Evolutionary conservation across 2,329 filamentous ascomycete genomes (phyloP).

Genomic region (Emydomyces testavorans): DNA sequence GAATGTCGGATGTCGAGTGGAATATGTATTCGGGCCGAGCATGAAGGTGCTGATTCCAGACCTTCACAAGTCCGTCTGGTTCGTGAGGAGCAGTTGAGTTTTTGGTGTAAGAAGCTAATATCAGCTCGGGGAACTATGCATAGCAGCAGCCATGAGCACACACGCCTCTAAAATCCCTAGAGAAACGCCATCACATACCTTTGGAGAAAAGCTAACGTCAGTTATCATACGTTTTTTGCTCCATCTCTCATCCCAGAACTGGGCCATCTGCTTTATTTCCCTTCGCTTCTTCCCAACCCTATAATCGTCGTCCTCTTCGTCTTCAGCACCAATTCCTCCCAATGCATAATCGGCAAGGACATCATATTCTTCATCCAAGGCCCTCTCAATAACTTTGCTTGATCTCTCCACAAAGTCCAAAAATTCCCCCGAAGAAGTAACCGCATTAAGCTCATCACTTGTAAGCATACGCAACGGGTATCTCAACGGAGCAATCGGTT

Average conservation of each 20-base stretch:
- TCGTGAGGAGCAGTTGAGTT: constrained; percentile 91
- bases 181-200: constrained; percentile 41
- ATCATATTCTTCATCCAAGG: constrained; percentile 90
- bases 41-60: constrained; percentile 95
- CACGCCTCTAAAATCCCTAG: not conserved
- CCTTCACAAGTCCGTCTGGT: constrained; percentile 81
- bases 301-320: constrained; percentile 65
- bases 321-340: constrained; percentile 56
- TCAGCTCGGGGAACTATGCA: constrained; percentile 65
- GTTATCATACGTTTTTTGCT: constrained; percentile 97
- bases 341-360: constrained; percentile 89
- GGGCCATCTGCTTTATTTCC: constrained; percentile 63
- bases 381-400: constrained; percentile 92
- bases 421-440: constrained; percentile 86
- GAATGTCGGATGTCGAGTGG: constrained; percentile 87
- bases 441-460: constrained; percentile 74
- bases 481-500: constrained; percentile 38
- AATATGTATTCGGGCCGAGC: constrained; percentile 93
- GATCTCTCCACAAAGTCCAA: constrained; percentile 90
- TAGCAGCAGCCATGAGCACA: constrained; percentile 16
- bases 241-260: constrained; percentile 92
- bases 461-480: constrained; percentile 73
- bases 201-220: constrained; percentile 87
- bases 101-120: constrained; percentile 93
- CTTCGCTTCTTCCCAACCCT: constrained; percentile 32